These are phyloP conservation scores for Cucurbita argyrosperma DNA, from an alignment of 306 rosid species.

Conservation along the genomic window DNA sequence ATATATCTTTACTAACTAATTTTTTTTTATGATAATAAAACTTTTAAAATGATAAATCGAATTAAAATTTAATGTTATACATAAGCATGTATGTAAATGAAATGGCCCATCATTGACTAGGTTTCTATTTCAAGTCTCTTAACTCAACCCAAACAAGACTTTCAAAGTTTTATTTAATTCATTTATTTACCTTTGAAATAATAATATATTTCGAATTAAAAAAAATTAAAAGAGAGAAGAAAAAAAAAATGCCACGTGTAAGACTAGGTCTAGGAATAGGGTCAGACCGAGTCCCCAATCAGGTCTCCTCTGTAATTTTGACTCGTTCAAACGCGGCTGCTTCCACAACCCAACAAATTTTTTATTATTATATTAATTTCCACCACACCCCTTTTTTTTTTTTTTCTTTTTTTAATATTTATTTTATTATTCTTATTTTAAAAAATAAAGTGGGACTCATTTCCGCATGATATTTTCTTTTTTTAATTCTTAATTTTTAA, in stretches of 20 bases:
- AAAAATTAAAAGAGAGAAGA: not conserved
- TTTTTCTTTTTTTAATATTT: not conserved
- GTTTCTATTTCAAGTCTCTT: not conserved
- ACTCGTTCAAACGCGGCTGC: conserved; percentile 4
- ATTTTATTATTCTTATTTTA: not conserved
- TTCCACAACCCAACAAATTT: not conserved
- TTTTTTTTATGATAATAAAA: too few relatives aligned
- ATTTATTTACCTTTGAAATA: too few relatives aligned
- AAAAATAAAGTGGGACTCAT: not conserved
- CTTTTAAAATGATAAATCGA: too few relatives aligned
- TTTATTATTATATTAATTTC: not conserved
- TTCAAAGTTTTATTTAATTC: not conserved
- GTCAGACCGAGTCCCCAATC: not conserved
- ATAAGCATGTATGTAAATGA: not conserved
- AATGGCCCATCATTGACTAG: not conserved
- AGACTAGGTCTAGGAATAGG: not conserved
- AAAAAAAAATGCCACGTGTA: not conserved
- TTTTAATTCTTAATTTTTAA: not conserved
- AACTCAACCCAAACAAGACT: not conserved
- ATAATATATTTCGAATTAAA: not conserved
- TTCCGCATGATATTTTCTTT: not conserved
- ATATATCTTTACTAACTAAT: too few relatives aligned
- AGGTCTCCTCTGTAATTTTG: not conserved
- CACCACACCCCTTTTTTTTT: not conserved
- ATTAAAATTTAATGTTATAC: too few relatives aligned